Conservation (phyloP, 768 basidiomycete species). For the Lentinula detonsa region DNA sequence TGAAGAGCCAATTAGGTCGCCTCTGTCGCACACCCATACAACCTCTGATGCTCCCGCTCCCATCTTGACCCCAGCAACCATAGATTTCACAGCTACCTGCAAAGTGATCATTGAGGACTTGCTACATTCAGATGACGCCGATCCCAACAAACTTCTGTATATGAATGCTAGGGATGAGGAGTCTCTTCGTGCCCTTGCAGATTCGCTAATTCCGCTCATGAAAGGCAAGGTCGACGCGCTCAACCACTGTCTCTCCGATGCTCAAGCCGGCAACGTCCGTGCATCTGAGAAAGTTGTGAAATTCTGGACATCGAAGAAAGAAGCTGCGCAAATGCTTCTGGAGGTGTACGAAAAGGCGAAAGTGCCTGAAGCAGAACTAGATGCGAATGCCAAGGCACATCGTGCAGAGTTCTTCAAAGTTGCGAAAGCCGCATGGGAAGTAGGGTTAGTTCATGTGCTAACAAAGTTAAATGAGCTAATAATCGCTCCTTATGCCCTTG, state of each 20-base stretch:
- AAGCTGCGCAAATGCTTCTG: conserved; percentile 34
- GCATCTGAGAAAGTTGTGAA: conserved; percentile 57
- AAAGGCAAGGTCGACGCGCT: conserved; percentile 44
- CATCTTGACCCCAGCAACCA: conserved; percentile 71
- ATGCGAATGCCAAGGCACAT: conserved; percentile 28
- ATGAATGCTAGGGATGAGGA: conserved; percentile 53
- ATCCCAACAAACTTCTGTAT: conserved; percentile 56
- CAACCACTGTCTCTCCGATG: conserved; percentile 42
- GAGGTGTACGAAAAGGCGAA: conserved; percentile 41
- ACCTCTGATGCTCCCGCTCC: conserved; percentile 73
- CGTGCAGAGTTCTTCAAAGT: conserved; percentile 46
- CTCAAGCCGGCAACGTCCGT: conserved; percentile 37
- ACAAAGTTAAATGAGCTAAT: conserved; percentile 48
- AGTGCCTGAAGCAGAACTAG: conserved; percentile 31
- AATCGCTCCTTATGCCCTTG: conserved; percentile 58
- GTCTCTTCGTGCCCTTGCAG: conserved; percentile 45
- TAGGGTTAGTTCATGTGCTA: conserved; percentile 38
- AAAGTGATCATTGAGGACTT: conserved; percentile 49
- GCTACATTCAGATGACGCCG: conserved; percentile 55
- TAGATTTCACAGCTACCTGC: conserved; percentile 55
- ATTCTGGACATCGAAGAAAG: conserved; percentile 57
- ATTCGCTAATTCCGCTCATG: conserved; percentile 33
- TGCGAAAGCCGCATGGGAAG: conserved; percentile 49
- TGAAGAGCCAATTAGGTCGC: conserved; percentile 23
- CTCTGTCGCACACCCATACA: conserved; percentile 60